Base-by-base conservation (phyloP, 495 filamentous ascomycete species). In the Aspergillus haitiensis region DNA sequence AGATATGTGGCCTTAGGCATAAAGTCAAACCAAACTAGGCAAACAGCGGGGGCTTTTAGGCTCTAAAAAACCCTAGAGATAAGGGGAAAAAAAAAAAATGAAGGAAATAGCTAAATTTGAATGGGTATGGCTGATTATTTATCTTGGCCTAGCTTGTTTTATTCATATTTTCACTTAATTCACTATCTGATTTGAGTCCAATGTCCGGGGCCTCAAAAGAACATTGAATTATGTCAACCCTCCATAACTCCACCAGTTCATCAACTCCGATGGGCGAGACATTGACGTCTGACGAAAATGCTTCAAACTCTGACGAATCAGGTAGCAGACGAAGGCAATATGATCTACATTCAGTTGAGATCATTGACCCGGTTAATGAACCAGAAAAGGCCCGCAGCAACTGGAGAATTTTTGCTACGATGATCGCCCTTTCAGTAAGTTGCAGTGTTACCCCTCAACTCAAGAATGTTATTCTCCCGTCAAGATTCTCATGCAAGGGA, bases 361-460 rank as follows among this genome's bases (percentile, higher is more conserved):
- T 49, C 3, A 10, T 21, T 6, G 39, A 34, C 6, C 45, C 54
- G 8, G 35, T 8, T 5, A 10, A 42, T 18, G 57, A 18, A 18
- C 13, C 37, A 12, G 31, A 36, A 6, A 54, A 47, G 27, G 6
- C 62, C 33, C 63, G 68, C 37, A 62, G 64, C 32, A 65, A 63
- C 9, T 65, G 64, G 59, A 58, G 64, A 33, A 58, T 70, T 12
- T 40, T 57, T 54, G 66, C 67, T 13, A 73, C 62, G 6, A 60
- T 73, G 56, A 46, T 67, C 42, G 70, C 70, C 6, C 62, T 73
- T 31, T 60, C 64, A 39, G 70, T 72, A 63, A 51, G 67, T 66
- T 40, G 12, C 46, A 40, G n/a, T n/a, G 15, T 16, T 16, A 13
- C 12, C 8, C 15, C 2, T n/a, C 21, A 36, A 9, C 7, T 13